A percentile compares a stretch with the other conserved stretches of the same genome.
These are phyloP conservation scores for Calonectria crousiana DNA, from an alignment of 2,329 filamentous ascomycete genomes.

Conservation along the genomic window DNA sequence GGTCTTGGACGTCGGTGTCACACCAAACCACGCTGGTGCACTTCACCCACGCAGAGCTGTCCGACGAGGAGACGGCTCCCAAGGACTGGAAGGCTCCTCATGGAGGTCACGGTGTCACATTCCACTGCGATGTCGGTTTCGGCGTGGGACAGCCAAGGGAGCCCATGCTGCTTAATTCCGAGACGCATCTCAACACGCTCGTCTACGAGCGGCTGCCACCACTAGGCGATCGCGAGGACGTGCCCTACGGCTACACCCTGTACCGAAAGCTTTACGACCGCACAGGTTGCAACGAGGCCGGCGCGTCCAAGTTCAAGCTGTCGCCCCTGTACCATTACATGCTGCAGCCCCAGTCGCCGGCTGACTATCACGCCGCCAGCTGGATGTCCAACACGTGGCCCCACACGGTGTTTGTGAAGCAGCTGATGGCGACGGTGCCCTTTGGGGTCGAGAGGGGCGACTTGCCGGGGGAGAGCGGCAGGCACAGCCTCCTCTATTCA, in stretches of 20 bases:
- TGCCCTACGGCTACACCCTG: neutral
- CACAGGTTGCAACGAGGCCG: neutral
- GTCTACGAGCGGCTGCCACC: constrained; percentile 2
- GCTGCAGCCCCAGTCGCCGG: neutral
- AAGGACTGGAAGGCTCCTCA: neutral
- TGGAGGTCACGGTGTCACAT: neutral
- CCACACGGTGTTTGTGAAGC: neutral
- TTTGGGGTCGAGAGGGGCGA: neutral
- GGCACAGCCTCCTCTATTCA: neutral
- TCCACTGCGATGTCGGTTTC: constrained; percentile 12
- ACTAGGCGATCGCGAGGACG: neutral
- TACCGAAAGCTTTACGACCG: constrained; percentile 7
- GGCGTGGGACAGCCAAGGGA: constrained; percentile 9
- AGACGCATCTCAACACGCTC: neutral
- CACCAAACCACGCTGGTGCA: constrained; percentile 10
- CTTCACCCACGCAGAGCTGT: neutral
- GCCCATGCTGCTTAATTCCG: constrained; percentile 1
- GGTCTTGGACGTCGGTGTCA: neutral
- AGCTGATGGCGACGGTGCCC: neutral
- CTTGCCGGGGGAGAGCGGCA: neutral
- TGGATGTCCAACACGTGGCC: constrained; percentile 9
- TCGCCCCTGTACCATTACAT: constrained; percentile 9
- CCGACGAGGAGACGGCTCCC: neutral
- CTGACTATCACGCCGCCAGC: neutral
- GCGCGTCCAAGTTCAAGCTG: neutral